Evolutionary conservation across 805 yeast genomes (phyloP).

Genomic region (Metschnikowia peoriensis): DNA sequence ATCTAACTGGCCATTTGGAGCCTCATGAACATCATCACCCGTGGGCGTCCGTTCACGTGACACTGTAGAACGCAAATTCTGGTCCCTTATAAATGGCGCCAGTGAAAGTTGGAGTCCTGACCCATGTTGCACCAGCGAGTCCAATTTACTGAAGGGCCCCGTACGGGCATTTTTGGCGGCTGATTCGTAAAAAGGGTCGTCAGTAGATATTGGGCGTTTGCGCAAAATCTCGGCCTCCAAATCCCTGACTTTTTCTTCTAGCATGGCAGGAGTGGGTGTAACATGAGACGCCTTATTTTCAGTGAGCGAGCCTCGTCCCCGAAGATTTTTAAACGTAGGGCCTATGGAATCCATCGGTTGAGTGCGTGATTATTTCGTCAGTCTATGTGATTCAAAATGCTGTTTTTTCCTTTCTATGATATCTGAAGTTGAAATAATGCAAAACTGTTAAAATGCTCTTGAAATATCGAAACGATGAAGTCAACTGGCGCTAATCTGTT

Average conservation of each 20-base stretch:
- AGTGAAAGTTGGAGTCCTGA: not conserved
- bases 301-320: slow-evolving; percentile 25
- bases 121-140: not conserved
- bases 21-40: not conserved
- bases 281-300: slow-evolving; percentile 13
- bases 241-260: slow-evolving; percentile 4
- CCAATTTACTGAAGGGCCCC: not conserved
- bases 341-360: slow-evolving; percentile 17
- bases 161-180: slow-evolving; percentile 13
- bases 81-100: slow-evolving; percentile 16
- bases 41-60: slow-evolving; percentile 6
- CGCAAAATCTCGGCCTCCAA: slow-evolving; percentile 11
- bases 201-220: slow-evolving; percentile 19
- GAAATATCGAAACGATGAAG: no score
- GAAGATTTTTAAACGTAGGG: slow-evolving; percentile 23
- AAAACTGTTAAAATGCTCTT: no score
- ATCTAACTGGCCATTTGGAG: slow-evolving; percentile 3
- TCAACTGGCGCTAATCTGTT: not conserved
- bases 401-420: not conserved
- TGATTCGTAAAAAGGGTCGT: slow-evolving; percentile 31
- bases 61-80: slow-evolving; percentile 14
- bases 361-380: not conserved
- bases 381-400: not conserved
- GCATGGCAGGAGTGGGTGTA: slow-evolving; percentile 8
- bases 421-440: no score